Base-by-base conservation (phyloP, 768 basidiomycete genomes). In the Lactifluus subvellereus region DNA sequence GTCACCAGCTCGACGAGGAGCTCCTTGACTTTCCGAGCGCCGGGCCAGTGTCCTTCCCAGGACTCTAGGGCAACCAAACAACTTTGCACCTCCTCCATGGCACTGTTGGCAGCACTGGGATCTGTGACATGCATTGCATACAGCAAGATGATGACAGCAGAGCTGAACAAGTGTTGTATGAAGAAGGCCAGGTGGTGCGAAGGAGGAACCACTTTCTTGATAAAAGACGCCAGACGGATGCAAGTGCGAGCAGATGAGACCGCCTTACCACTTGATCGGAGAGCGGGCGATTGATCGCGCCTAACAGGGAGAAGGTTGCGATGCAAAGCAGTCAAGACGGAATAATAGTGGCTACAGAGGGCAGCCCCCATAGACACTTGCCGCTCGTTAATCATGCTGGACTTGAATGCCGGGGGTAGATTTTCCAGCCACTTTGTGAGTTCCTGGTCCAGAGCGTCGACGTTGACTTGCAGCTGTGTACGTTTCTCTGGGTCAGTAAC, bases 101-200 rank as follows among this genome's bases (percentile, higher is more conserved):
- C 91, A 13, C 84, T 79, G 33, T 78, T 72, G n/a, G 85, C 83
- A 47, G 84, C 82, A 48, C 81, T 79, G 11, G 80, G 71, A 58
- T 93, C 91, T 2, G 84, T 70, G 5, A 85, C 82, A 72, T 92
- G 91, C 89, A 94, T 93, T 38, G 91, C 88, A 71, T 87, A 92
- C 7, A 94, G 77, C 57, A 93, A 75, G 60, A 91, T 84, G 71
- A 94, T 90, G 61, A 91, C 90, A 2, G 89, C 88, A 42, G 88
- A 93, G 70, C 90, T 92, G 78, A 93, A 93, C 27, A 94, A 79
- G 67, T 90, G 89, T 68, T 94, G 92, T 47, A 93, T 90, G 79
- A 89, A 92, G 75, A 92, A 91, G 4, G 91, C 89, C 49, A 93
- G 80, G 72, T 92, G 89, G 68, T 92, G 91, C 14, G 92, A 93